These are phyloP conservation scores for Kondoa subrosea DNA, from an alignment of 768 basidiomycete genomes.

Conservation along the genomic window DNA sequence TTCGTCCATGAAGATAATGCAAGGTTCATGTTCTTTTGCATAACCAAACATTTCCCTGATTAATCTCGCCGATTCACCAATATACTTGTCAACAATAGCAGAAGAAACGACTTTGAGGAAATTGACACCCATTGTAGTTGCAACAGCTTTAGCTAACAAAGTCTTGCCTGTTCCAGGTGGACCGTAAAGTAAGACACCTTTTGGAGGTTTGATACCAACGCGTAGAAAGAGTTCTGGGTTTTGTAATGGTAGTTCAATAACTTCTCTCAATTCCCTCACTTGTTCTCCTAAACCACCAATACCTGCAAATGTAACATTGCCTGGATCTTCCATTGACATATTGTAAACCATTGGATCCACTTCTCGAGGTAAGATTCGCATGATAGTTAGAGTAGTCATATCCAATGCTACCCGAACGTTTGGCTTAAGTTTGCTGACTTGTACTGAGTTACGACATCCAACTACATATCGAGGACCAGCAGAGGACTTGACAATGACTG, in stretches of 20 bases:
- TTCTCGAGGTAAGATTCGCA: conserved; percentile 93
- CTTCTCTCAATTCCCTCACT: conserved; percentile 89
- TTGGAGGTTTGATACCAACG: conserved; percentile 93
- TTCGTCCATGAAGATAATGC: conserved; percentile 33
- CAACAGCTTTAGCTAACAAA: conserved; percentile 79
- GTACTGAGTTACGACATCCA: conserved; percentile 81
- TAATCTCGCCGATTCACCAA: conserved; percentile 89
- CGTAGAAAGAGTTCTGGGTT: conserved; percentile 85
- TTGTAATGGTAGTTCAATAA: conserved; percentile 86
- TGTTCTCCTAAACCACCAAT: conserved; percentile 93
- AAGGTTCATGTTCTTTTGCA: conserved; percentile 91
- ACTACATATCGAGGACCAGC: conserved; percentile 97
- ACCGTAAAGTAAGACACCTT: conserved; percentile 82
- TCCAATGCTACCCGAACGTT: conserved; percentile 92
- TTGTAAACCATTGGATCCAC: conserved; percentile 98
- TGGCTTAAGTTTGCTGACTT: conserved; percentile 76
- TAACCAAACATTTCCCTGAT: conserved; percentile 99
- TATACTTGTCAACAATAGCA: conserved; percentile 95
- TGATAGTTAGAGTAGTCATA: conserved; percentile 97
- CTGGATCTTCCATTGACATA: conserved; percentile 96
- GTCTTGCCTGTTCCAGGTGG: conserved; percentile 97
- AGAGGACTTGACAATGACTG: conserved; percentile 94
- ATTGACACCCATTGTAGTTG: conserved; percentile 93
- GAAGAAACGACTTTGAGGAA: conserved; percentile 98
- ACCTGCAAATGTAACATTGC: conserved; percentile 84